Percentiles rank a stretch among this genome's conserved stretches.
These are phyloP conservation scores for Schizosaccharomyces lindneri DNA, from an alignment of 805 yeast species.

Conservation along the genomic window DNA sequence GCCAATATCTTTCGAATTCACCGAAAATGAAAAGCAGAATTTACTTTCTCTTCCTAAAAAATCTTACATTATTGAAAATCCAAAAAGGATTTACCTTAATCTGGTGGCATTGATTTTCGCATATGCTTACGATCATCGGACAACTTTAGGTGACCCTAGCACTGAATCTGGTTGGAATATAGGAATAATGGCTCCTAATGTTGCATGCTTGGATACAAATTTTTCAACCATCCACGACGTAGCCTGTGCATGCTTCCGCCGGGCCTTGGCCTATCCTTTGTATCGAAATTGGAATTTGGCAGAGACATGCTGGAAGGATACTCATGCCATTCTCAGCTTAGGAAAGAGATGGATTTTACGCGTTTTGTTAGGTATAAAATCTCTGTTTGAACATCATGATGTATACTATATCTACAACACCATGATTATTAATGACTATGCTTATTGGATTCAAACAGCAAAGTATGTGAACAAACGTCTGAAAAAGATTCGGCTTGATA, in stretches of 20 bases:
- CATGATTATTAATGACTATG: conserved; percentile 50
- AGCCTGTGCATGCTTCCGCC: conserved; percentile 35
- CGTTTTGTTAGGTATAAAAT: conserved; percentile 34
- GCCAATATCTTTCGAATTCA: conserved; percentile 22
- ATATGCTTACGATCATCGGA: conserved; percentile 49
- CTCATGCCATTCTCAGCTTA: conserved; percentile 31
- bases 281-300: conserved; percentile 45
- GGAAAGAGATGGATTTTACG: conserved; percentile 47
- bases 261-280: conserved; percentile 59
- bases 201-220: conserved; percentile 37
- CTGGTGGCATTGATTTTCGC: conserved; percentile 46
- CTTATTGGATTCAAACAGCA: conserved; percentile 43
- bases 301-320: conserved; percentile 49
- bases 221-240: conserved; percentile 24
- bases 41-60: conserved; percentile 48
- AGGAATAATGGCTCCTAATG: conserved; percentile 64
- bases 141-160: conserved; percentile 43
- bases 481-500: background rate
- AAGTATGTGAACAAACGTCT: conserved; percentile 5
- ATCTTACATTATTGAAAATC: conserved; percentile 29
- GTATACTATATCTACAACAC: conserved; percentile 63
- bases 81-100: conserved; percentile 34
- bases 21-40: conserved; percentile 34
- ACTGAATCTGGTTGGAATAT: conserved; percentile 87
- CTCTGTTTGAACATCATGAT: conserved; percentile 60